Base-by-base conservation (phyloP, 768 basidiomycete genomes). In the Roridomyces roridus region DNA sequence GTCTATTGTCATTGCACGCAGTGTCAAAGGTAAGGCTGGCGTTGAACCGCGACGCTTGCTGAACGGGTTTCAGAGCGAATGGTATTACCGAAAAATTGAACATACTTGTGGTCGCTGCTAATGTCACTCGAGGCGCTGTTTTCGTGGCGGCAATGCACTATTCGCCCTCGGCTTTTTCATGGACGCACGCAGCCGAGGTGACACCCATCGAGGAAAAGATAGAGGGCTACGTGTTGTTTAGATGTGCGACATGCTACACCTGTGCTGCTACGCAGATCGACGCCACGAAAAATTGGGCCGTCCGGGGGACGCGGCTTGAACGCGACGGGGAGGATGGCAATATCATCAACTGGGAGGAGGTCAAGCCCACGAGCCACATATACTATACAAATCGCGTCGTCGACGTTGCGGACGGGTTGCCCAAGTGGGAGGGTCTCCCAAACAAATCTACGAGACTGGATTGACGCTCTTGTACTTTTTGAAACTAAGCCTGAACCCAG, bases 1-100 rank as follows among this genome's bases (percentile, higher is more conserved):
- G 21, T 59, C 1, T 65, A 55, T 49, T 65, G 63, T 31, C 63
- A 65, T 25, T 65, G 63, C 40, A 62, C 60, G 10, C 21, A 41
- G 18, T 59, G 63, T 48, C 59, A 60, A 34, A 53, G 57, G 28
- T 34, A 15, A 34, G 11, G 31, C 31, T 34, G 11, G 7, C 15
- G 15, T 34, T 34, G 3, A 4, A 34, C 11, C 15, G n/a, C n/a
- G n/a, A n/a, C n/a, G n/a, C n/a, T n/a, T n/a, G n/a, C n/a, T n/a
- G n/a, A n/a, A n/a, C n/a, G n/a, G n/a, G n/a, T n/a, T n/a, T n/a
- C n/a, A n/a, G n/a, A n/a, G n/a, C n/a, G n/a, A n/a, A n/a, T n/a
- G n/a, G n/a, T n/a, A n/a, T n/a, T n/a, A n/a, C n/a, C n/a, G 18
- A 18, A n/a, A n/a, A n/a, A 9, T 14, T 10, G 18, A 23, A 28